These are phyloP conservation scores for Phaeosphaeriaceae sp. DNA, from an alignment of 2,329 filamentous ascomycete species.

Conservation along the genomic window DNA sequence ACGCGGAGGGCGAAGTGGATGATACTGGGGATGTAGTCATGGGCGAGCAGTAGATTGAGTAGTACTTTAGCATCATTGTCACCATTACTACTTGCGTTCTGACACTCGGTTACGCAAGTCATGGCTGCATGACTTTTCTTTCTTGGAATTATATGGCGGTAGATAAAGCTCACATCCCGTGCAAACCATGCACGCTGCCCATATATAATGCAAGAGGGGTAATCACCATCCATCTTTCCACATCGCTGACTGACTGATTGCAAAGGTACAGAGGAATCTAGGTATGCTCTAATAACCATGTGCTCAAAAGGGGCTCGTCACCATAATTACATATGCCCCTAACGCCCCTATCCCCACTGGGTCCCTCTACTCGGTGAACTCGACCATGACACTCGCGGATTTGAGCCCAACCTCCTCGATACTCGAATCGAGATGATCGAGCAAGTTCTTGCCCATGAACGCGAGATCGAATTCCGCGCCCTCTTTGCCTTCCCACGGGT, in stretches of 20 bases:
- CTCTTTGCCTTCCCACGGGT: conserved; percentile 81
- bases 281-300: conserved; percentile 1
- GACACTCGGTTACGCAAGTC: too few species aligned
- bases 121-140: background rate
- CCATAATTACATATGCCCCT: conserved; percentile 6
- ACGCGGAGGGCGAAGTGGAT: background rate
- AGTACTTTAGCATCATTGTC: too few species aligned
- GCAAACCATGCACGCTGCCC: background rate
- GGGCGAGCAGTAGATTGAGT: background rate
- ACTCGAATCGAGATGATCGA: conserved; percentile 74
- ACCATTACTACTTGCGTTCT: too few species aligned
- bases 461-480: conserved; percentile 87
- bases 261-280: conserved; percentile 6
- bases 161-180: background rate
- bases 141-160: background rate
- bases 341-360: background rate
- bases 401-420: conserved; percentile 86
- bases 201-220: background rate
- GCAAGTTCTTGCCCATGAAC: conserved; percentile 84
- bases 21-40: background rate
- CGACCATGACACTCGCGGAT: conserved; percentile 94
- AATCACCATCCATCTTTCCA: background rate
- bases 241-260: background rate
- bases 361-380: conserved; percentile 63
- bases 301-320: background rate